Percentiles rank a stretch among this genome's conserved stretches.
Conservation (phyloP, 73 alveolate species). For the Paramecium sexaurelia region DNA sequence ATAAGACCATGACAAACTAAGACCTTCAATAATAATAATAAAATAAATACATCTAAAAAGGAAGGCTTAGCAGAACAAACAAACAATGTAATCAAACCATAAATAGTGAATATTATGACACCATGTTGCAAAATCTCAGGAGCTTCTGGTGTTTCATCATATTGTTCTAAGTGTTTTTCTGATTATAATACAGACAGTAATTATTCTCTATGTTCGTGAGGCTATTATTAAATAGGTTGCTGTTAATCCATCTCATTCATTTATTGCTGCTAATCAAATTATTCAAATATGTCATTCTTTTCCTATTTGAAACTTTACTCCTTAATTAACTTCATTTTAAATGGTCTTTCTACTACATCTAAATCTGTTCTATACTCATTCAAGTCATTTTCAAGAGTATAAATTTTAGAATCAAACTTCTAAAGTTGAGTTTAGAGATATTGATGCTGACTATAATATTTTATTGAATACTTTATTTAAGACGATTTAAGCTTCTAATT, state of each 20-base stretch:
- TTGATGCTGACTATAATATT: slow-evolving; percentile 24
- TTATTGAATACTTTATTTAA: neutral
- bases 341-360: neutral
- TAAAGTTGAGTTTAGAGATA: neutral
- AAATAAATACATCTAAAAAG: slow-evolving; percentile 21
- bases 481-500: slow-evolving; percentile 34
- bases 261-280: neutral
- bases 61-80: slow-evolving; percentile 57
- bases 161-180: neutral
- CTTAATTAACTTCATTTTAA: neutral
- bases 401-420: neutral
- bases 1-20: slow-evolving; percentile 35
- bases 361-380: neutral
- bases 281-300: neutral
- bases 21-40: neutral
- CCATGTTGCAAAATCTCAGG: slow-evolving; percentile 9
- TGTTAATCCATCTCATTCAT: neutral
- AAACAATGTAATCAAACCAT: slow-evolving; percentile 24
- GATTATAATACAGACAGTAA: neutral
- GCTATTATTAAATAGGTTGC: neutral
- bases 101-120: slow-evolving; percentile 17
- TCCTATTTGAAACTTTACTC: neutral
- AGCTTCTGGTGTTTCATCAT: slow-evolving; percentile 24
- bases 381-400: neutral
- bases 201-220: neutral